phyloP scores from a whole-genome alignment of 768 basidiomycete genomes.

The Mycena vitilis region DNA sequence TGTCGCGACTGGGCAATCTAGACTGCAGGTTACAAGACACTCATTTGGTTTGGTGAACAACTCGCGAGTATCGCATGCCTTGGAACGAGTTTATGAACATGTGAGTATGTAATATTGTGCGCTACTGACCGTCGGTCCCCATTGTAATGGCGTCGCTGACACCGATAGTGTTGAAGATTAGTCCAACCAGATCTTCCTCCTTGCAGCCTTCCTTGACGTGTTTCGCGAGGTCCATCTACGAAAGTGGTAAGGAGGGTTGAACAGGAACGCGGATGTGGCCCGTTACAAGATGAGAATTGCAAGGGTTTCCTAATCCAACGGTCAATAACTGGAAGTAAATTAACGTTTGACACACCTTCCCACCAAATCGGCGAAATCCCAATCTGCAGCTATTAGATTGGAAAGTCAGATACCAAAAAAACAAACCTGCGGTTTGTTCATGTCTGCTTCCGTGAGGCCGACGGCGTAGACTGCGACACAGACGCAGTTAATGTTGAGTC shows the following conservation, averaged over 20 bases:
- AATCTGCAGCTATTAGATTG: conserved; percentile 59
- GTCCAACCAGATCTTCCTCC: conserved; percentile 82
- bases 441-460: conserved; percentile 81
- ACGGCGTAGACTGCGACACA: conserved; percentile 76
- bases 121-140: conserved; percentile 82
- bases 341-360: conserved; percentile 71
- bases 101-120: neutral
- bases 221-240: conserved; percentile 80
- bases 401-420: conserved; percentile 12
- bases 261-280: neutral
- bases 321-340: neutral
- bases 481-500: neutral
- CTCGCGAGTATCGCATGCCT: conserved; percentile 92
- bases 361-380: conserved; percentile 93
- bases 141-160: conserved; percentile 87
- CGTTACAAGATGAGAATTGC: conserved; percentile 82
- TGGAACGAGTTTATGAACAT: conserved; percentile 2
- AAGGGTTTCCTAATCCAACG: conserved; percentile 74
- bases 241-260: neutral
- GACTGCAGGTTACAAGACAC: neutral
- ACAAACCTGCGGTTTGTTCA: conserved; percentile 84
- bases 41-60: conserved; percentile 22
- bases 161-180: conserved; percentile 89
- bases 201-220: conserved; percentile 87
- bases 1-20: conserved; percentile 86